Conservation (phyloP, 2,329 filamentous ascomycete genomes). For the Ilyonectria sp. region DNA sequence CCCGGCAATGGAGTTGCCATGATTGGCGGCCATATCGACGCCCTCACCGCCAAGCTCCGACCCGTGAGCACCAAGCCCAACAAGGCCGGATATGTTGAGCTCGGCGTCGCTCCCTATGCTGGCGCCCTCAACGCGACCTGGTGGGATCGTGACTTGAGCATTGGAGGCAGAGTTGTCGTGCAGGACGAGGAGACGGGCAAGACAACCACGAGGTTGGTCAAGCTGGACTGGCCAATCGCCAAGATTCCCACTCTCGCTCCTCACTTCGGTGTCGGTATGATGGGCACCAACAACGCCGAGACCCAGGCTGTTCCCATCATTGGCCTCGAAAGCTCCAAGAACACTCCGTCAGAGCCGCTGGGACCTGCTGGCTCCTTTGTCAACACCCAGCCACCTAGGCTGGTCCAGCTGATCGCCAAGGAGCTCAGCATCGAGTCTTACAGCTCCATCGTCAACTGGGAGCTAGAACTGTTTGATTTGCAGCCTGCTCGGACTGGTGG, state of each 20-base stretch:
- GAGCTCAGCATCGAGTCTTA: slow-evolving; percentile 82
- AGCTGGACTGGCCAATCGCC: slow-evolving; percentile 95
- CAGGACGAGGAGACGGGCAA: slow-evolving; percentile 81
- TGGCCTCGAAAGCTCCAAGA: slow-evolving; percentile 81
- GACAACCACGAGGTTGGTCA: slow-evolving; percentile 86
- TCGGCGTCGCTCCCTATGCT: slow-evolving; percentile 94
- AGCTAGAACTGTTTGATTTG: slow-evolving; percentile 93
- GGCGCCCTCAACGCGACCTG: slow-evolving; percentile 90
- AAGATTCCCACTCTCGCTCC: slow-evolving; percentile 92
- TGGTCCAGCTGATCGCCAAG: slow-evolving; percentile 86
- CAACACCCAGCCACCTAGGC: slow-evolving; percentile 85
- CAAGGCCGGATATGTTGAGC: slow-evolving; percentile 88
- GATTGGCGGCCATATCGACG: slow-evolving; percentile 93
- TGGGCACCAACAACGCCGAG: slow-evolving; percentile 82
- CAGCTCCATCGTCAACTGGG: slow-evolving; percentile 91
- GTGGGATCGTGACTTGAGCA: slow-evolving; percentile 96
- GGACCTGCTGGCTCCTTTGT: slow-evolving; percentile 81
- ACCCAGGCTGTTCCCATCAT: slow-evolving; percentile 96
- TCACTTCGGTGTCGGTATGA: slow-evolving; percentile 87
- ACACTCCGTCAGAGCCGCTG: slow-evolving; percentile 59
- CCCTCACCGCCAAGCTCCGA: slow-evolving; percentile 91
- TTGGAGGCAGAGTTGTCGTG: slow-evolving; percentile 91
- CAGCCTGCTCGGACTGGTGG: slow-evolving; percentile 89
- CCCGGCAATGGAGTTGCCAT: slow-evolving; percentile 90
- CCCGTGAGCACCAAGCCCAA: slow-evolving; percentile 88